A percentile compares a stretch with the other conserved stretches of the same genome.
These are phyloP conservation scores for Gypsophila paniculata DNA, from an alignment of 179 eudicot genomes.

Conservation along the genomic window DNA sequence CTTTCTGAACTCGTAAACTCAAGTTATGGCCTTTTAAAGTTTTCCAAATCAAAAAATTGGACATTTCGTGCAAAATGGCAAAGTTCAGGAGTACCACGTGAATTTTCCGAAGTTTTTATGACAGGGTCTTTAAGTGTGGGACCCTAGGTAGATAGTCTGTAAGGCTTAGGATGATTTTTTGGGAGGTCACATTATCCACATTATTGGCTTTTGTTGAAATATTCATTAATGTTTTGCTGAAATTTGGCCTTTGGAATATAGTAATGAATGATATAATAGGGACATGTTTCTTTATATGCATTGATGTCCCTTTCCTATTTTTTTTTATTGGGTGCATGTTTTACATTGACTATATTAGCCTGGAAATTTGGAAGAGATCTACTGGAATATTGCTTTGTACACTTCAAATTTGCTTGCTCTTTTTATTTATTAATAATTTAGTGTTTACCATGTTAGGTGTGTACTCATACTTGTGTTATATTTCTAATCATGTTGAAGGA, in stretches of 20 bases:
- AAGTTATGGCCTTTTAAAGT: too few relatives aligned
- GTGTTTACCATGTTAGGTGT: too few relatives aligned
- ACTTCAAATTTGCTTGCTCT: background rate
- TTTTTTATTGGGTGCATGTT: background rate
- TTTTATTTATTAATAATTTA: too few relatives aligned
- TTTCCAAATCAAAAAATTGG: too few relatives aligned
- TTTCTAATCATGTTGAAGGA: too few relatives aligned
- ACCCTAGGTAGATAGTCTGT: background rate
- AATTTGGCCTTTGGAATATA: background rate
- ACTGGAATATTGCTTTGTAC: background rate
- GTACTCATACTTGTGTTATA: too few relatives aligned
- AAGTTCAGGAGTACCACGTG: too few relatives aligned
- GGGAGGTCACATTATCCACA: background rate
- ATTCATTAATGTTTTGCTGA: background rate
- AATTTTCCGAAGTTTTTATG: background rate
- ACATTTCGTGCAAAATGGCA: too few relatives aligned
- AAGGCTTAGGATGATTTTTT: background rate
- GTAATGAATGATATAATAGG: background rate
- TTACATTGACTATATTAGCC: background rate
- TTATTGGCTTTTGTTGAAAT: slow-evolving; percentile 1
- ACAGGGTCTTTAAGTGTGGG: background rate
- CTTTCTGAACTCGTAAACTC: too few relatives aligned
- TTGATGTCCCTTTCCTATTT: background rate
- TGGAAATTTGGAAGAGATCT: slow-evolving; percentile 4
- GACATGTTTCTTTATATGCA: background rate